Evolutionary conservation across 257 asterid genomes (phyloP).

Genomic region (Solanum virginianum): DNA sequence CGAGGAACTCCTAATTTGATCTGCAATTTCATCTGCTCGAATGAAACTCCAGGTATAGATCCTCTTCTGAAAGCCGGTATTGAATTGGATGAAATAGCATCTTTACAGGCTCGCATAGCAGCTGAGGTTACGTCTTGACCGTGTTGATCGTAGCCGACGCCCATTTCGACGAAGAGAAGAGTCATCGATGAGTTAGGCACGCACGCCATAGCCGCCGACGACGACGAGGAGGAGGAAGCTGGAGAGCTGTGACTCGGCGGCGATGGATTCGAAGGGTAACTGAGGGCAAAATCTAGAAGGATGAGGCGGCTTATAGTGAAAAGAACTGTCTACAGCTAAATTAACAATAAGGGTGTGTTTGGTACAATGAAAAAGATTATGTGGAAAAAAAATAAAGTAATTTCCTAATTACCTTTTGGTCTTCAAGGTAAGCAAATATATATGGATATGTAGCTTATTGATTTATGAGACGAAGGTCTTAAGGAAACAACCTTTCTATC

Average conservation of each 20-base stretch:
- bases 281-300: not conserved
- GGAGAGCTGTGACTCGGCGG: not conserved
- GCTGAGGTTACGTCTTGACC: conserved; percentile 90
- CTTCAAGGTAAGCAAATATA: too few species aligned
- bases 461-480: too few species aligned
- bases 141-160: conserved; percentile 97
- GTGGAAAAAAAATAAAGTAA: too few species aligned
- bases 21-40: conserved; percentile 88
- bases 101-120: conserved; percentile 90
- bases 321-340: not conserved
- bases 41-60: conserved; percentile 82
- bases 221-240: not conserved
- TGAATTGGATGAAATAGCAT: conserved; percentile 87
- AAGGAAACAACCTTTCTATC: accelerated
- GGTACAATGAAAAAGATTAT: too few species aligned
- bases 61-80: conserved; percentile 92
- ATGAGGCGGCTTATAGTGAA: not conserved
- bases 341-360: too few species aligned
- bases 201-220: not conserved
- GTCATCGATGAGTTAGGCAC: conserved; percentile 40
- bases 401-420: too few species aligned
- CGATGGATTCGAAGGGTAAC: not conserved
- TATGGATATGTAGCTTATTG: too few species aligned
- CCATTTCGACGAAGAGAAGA: conserved; percentile 94
- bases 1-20: conserved; percentile 84